A percentile compares a stretch with the other conserved stretches of the same genome.
These are phyloP conservation scores for Ustilago cynodontis DNA, from an alignment of 1,284 basidiomycete species.

Conservation along the genomic window DNA sequence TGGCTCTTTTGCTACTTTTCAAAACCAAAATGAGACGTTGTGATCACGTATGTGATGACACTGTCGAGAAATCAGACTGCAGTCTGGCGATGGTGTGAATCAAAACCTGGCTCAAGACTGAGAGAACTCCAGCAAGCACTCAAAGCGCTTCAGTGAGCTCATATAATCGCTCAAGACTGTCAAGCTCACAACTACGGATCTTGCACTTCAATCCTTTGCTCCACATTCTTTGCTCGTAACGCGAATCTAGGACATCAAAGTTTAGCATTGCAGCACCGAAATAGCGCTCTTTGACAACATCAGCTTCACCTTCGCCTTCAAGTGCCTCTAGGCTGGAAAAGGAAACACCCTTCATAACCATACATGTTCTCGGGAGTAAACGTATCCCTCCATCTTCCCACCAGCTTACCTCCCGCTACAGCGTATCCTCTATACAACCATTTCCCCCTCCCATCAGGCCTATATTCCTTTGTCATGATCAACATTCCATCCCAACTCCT, in stretches of 20 bases:
- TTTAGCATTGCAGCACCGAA: too few relatives aligned
- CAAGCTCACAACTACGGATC: too few relatives aligned
- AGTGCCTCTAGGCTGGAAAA: conserved; percentile 40
- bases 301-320: neutral
- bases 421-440: conserved; percentile 73
- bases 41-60: neutral
- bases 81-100: too few relatives aligned
- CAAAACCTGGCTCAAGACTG: too few relatives aligned
- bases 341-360: conserved; percentile 68
- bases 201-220: too few relatives aligned
- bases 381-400: conserved; percentile 71
- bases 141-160: too few relatives aligned
- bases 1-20: conserved; percentile 14
- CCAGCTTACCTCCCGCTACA: conserved; percentile 61
- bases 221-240: too few relatives aligned
- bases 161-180: too few relatives aligned
- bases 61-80: too few relatives aligned
- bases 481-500: conserved; percentile 74
- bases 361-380: conserved; percentile 69
- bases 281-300: too few relatives aligned
- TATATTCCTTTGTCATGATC: conserved; percentile 73
- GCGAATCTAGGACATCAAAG: too few relatives aligned
- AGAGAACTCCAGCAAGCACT: too few relatives aligned
- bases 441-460: conserved; percentile 72
- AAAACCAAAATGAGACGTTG: neutral